phyloP scores from a whole-genome alignment of 2,329 filamentous ascomycete genomes.

The Aspergillus piperis region DNA sequence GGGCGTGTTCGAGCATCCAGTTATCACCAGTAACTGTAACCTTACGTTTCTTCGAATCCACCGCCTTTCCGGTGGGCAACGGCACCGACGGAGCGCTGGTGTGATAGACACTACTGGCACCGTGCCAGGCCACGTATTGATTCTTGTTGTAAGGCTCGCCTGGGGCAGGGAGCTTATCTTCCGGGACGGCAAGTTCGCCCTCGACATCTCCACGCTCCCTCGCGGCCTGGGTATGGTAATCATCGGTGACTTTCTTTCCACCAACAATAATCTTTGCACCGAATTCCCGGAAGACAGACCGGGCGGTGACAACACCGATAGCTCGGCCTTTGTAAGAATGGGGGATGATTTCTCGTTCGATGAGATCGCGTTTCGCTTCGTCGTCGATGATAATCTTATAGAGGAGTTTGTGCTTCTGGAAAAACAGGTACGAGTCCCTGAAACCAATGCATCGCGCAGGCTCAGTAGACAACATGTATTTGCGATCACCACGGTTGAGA shows the following conservation, averaged over 20 bases:
- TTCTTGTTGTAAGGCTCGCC: constrained; percentile 97
- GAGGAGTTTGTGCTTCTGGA: constrained; percentile 93
- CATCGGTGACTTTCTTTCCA: constrained; percentile 80
- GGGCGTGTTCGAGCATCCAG: constrained; percentile 94
- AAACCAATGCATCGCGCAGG: constrained; percentile 96
- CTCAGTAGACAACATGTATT: constrained; percentile 99
- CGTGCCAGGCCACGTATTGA: constrained; percentile 98
- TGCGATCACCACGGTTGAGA: constrained; percentile 74
- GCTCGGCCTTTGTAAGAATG: constrained; percentile 98
- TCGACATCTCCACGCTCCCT: constrained; percentile 77
- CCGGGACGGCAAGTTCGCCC: constrained; percentile 87
- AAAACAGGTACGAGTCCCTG: constrained; percentile 97
- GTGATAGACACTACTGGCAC: constrained; percentile 93
- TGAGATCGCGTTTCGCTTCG: constrained; percentile 95
- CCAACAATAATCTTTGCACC: constrained; percentile 92
- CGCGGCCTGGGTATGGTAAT: constrained; percentile 79
- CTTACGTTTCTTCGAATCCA: constrained; percentile 78
- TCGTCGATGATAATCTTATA: constrained; percentile 99
- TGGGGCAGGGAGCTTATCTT: constrained; percentile 72
- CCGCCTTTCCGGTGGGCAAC: constrained; percentile 68
- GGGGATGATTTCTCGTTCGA: constrained; percentile 91
- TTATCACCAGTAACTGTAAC: constrained; percentile 90
- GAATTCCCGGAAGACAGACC: constrained; percentile 96
- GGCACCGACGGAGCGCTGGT: constrained; percentile 77
- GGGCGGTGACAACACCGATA: constrained; percentile 93